A percentile compares a stretch with the other conserved stretches of the same genome.
Conservation (phyloP, 768 basidiomycete species). For the Piloderma croceum region DNA sequence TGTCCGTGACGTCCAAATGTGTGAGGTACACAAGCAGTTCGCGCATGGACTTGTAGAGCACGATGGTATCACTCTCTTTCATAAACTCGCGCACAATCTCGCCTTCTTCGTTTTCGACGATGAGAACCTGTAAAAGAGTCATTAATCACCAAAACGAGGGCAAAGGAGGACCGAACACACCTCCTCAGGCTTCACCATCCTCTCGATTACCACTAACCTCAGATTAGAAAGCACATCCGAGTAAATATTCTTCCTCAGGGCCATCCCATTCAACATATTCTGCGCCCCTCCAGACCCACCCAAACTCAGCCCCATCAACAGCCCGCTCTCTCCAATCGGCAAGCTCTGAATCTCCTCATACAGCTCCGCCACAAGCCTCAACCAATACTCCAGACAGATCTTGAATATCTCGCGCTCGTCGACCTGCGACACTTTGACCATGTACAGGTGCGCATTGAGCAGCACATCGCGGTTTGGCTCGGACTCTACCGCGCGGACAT, state of each 20-base stretch:
- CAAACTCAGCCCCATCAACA: slow-evolving; percentile 86
- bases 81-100: slow-evolving; percentile 99
- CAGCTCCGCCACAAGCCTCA: slow-evolving; percentile 90
- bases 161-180: slow-evolving; percentile 36
- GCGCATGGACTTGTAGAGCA: slow-evolving; percentile 98
- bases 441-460: slow-evolving; percentile 94
- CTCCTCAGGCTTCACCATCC: slow-evolving; percentile 99
- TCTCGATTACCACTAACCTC: slow-evolving; percentile 91
- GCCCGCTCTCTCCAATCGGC: slow-evolving; percentile 79
- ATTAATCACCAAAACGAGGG: slow-evolving; percentile 6
- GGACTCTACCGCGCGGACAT: slow-evolving; percentile 91
- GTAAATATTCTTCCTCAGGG: slow-evolving; percentile 90
- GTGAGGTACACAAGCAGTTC: slow-evolving; percentile 97
- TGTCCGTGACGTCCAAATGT: slow-evolving; percentile 92
- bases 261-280: slow-evolving; percentile 70
- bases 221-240: slow-evolving; percentile 92
- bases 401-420: slow-evolving; percentile 99
- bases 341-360: slow-evolving; percentile 95
- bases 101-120: slow-evolving; percentile 98
- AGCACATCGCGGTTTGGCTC: slow-evolving; percentile 86
- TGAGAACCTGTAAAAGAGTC: slow-evolving; percentile 65
- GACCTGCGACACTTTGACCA: slow-evolving; percentile 97
- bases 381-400: slow-evolving; percentile 97
- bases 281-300: slow-evolving; percentile 58
- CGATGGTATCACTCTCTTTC: slow-evolving; percentile 98